Percentiles rank a stretch among this genome's conserved stretches.
Conservation (phyloP, 768 basidiomycete species). For the Podaxis sp. region DNA sequence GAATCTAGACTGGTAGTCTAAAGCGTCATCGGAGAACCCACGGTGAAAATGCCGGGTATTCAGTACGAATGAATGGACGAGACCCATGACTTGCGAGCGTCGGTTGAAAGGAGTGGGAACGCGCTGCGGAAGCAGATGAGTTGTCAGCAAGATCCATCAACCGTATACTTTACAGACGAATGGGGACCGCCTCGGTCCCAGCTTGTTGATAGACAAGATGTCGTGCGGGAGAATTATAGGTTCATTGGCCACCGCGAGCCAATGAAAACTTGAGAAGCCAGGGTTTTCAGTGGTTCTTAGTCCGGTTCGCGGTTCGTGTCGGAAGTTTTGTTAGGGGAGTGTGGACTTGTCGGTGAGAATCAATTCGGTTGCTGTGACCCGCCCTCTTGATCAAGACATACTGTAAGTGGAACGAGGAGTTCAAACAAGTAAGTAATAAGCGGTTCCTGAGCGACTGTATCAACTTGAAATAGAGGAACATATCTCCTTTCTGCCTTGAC, state of each 20-base stretch:
- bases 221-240: background rate
- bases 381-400: background rate
- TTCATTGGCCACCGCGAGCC: background rate
- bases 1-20: background rate
- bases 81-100: background rate
- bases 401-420: background rate
- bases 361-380: background rate
- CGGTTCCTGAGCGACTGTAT: background rate
- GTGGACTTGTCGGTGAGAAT: background rate
- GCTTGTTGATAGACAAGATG: background rate
- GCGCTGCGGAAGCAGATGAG: background rate
- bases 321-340: background rate
- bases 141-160: background rate
- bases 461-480: background rate
- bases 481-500: background rate
- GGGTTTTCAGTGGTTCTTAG: background rate
- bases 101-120: background rate
- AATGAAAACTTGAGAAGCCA: background rate
- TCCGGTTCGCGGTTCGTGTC: background rate
- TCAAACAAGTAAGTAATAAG: background rate
- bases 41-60: background rate
- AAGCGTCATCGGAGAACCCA: background rate
- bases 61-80: background rate
- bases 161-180: background rate
- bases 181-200: background rate